Conservation (phyloP, 2,329 filamentous ascomycete genomes). For the Esteya vermicola region DNA sequence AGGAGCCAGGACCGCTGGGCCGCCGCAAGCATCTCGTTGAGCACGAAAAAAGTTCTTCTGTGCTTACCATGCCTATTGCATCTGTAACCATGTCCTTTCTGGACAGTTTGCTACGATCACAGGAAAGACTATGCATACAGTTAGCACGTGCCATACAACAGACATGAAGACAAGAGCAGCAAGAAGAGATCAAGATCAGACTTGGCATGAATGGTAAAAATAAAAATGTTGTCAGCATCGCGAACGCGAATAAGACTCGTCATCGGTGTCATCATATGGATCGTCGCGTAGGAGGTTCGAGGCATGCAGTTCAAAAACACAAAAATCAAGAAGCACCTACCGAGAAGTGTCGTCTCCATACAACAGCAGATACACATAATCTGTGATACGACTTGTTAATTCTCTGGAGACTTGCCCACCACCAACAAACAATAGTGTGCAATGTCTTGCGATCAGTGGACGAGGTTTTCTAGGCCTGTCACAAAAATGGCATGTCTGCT, state of each 20-base stretch:
- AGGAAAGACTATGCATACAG: not conserved
- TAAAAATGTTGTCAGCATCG: constrained; percentile 54
- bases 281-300: constrained; percentile 3
- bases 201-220: constrained; percentile 61
- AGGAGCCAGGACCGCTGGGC: constrained; percentile 12
- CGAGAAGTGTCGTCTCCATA: not conserved
- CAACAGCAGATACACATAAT: no score
- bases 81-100: not conserved
- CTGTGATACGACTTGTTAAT: no score
- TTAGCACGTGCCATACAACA: not conserved
- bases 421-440: not conserved
- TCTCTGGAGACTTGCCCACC: no score
- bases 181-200: not conserved
- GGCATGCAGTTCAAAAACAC: no score
- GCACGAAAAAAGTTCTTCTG: not conserved
- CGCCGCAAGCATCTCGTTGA: no score
- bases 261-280: constrained; percentile 45
- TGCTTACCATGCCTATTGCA: not conserved
- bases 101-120: not conserved
- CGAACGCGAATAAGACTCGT: constrained; percentile 66
- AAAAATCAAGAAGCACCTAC: no score
- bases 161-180: not conserved
- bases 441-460: constrained; percentile 95
- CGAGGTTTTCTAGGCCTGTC: constrained; percentile 99
- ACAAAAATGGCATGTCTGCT: constrained; percentile 77